Base-by-base conservation (phyloP, 2,329 filamentous ascomycete genomes). In the Lizonia empirigonia region DNA sequence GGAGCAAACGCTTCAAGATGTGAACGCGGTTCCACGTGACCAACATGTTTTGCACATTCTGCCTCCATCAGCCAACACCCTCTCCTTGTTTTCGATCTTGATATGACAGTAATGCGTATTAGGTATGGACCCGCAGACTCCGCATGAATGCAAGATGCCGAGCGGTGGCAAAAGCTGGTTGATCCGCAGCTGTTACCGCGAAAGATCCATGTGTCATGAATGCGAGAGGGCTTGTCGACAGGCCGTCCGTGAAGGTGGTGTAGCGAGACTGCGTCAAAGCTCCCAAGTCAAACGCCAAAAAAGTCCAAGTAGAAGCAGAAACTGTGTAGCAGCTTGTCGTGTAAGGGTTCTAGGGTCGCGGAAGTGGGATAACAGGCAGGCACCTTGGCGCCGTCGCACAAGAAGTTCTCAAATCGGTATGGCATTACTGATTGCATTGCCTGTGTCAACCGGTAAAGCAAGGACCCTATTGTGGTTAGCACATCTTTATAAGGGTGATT, bases 391-490 rank as follows among this genome's bases (percentile, higher is more conserved):
- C 16, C 22, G 24, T 41, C 15, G 24, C 30, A 37, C 24, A 23
- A 42, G 13, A 34, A 29, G 29, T 15, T 77, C 76, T 72, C 48
- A 68, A 63, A 69, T 68, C 4, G 65, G 65, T 56, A 83, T 82
- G 3, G 75, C 73, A 60, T 82, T 74, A 46, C 73, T 79, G 41
- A 83, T 72, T 38, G 75, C 64, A 47, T 77, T 78, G 53, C 80
- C 82, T 18, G 78, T 66, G 56, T 83, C 80, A 2, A 80, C 80
- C 0, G 81, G 81, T 38, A 76, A 72, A 9, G 73, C 80, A 40
- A 83, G 72, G 50, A 82, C 74, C 61, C 81, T 83, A 12, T 13
- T 16, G 15, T 18, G 5, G 37, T 72, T 52, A 74, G 53, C 29
- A 44, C 18, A 36, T 24, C 15, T 33, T 18, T 18, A 5, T 6